These are phyloP conservation scores for Didymella lethalis DNA, from an alignment of 2,329 filamentous ascomycete species.

Conservation along the genomic window DNA sequence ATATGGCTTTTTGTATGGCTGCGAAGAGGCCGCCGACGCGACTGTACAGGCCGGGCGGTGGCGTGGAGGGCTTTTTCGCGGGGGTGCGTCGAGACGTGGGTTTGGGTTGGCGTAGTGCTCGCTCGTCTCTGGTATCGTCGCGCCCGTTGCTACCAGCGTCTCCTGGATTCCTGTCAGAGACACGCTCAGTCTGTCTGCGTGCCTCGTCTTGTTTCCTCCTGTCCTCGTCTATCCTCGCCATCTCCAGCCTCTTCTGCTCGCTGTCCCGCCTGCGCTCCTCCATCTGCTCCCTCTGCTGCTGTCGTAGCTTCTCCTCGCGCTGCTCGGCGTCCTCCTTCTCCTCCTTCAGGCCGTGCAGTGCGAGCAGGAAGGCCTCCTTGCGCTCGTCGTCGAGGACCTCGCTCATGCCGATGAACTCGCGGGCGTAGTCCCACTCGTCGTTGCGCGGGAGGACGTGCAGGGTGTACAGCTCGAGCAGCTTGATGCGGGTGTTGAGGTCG, in stretches of 20 bases:
- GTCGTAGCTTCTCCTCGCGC: slow-evolving; percentile 67
- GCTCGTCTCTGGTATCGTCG: background rate
- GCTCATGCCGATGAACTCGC: slow-evolving; percentile 86
- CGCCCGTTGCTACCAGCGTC: background rate
- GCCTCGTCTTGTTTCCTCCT: slow-evolving; percentile 50
- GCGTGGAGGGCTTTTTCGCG: slow-evolving; percentile 42
- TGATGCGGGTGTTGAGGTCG: slow-evolving; percentile 83
- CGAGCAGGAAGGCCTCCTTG: slow-evolving; percentile 86
- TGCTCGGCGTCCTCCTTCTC: slow-evolving; percentile 79
- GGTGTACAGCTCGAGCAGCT: slow-evolving; percentile 93
- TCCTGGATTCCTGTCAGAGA: background rate
- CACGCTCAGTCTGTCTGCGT: slow-evolving; percentile 28
- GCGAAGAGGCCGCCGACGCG: slow-evolving; percentile 56
- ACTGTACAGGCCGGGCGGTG: slow-evolving; percentile 51
- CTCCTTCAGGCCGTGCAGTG: slow-evolving; percentile 82
- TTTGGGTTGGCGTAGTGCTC: slow-evolving; percentile 24
- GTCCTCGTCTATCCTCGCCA: slow-evolving; percentile 55
- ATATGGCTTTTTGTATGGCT: slow-evolving; percentile 59
- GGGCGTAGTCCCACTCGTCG: slow-evolving; percentile 94
- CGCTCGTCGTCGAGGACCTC: slow-evolving; percentile 91
- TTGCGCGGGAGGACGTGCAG: slow-evolving; percentile 94
- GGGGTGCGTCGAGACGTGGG: slow-evolving; percentile 37
- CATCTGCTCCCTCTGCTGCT: slow-evolving; percentile 65
- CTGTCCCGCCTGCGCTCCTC: slow-evolving; percentile 58
- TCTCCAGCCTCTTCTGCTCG: slow-evolving; percentile 47